Base-by-base conservation (phyloP, 2,329 filamentous ascomycete species). In the Cryphonectria naterciae region DNA sequence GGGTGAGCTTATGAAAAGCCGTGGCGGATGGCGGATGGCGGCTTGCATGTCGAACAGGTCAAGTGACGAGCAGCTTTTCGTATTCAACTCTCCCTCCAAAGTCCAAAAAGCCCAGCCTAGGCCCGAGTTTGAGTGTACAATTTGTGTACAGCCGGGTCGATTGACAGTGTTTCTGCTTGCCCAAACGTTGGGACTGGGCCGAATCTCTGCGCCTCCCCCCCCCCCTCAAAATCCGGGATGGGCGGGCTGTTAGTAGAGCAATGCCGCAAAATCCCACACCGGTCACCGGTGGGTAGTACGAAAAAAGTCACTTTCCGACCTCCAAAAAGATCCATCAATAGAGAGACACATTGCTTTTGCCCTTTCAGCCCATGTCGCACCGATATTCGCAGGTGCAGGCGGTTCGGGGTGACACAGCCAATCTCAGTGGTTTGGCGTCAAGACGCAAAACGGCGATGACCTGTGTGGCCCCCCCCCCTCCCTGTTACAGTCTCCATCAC, bases 31-130 rank as follows among this genome's bases (percentile, higher is more conserved):
- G 15, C 49, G n/a, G 22, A 39, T n/a, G 4, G 13, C 52, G 65
- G 49, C n/a, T 58, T 52, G 65, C 35, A 17, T 22, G 39, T 58
- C 49, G 49, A n/a, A 58, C 6, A 32, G 32, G 17, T 39, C 35
- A 32, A 52, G 52, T 54, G 49, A 67, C 49, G 37, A 67, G 32
- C 15, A 58, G 49, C 65, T 58, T 52, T 32, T 52, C n/a, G 65
- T 58, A 35, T n/a, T 39, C 7, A 35, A 39, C 52, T 28, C 52
- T 13, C 39, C 32, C 32, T 13, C 43, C 46, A 1, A 35, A 19
- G 49, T 58, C 65, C 39, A 49, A 13, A 2, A 10, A 11, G 6
- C 19, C 22, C 19, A n/a, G 19, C 22, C 52, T 52, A 25, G 22
- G n/a, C 19, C 46, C 32, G 32, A 32, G 8, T 32, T n/a, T 19